phyloP scores from a whole-genome alignment of 108 stramenopile species.

The Nitzschia sp. region DNA sequence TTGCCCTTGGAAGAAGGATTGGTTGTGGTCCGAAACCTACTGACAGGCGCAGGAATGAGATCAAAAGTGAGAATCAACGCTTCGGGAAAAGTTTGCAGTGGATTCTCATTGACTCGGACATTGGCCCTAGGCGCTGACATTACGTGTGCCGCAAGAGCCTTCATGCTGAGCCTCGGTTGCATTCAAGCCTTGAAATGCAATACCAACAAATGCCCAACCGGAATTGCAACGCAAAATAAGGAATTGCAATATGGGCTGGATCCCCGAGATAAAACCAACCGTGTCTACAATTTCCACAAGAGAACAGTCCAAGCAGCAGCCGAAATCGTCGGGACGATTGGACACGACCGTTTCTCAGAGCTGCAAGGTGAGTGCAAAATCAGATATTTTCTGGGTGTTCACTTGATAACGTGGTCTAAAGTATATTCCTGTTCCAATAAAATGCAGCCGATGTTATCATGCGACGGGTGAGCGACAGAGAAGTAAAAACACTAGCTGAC shows the following conservation, averaged over 20 bases:
- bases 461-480: conserved; percentile 38
- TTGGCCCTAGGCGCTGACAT: conserved; percentile 85
- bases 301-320: conserved; percentile 68
- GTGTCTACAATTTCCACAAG: conserved; percentile 75
- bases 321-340: conserved; percentile 79
- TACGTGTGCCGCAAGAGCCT: conserved; percentile 77
- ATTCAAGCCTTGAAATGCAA: conserved; percentile 92
- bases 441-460: conserved; percentile 25
- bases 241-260: conserved; percentile 64
- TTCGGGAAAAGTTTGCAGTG: conserved; percentile 73
- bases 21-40: conserved; percentile 56
- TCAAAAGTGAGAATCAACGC: conserved; percentile 67
- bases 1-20: conserved; percentile 83
- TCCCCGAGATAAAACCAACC: conserved; percentile 49
- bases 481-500: conserved; percentile 43
- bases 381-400: too few species aligned
- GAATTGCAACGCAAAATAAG: conserved; percentile 78
- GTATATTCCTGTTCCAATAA: too few species aligned
- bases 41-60: conserved; percentile 74
- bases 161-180: conserved; percentile 83
- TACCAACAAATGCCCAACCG: conserved; percentile 89
- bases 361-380: conserved; percentile 33
- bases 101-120: conserved; percentile 69
- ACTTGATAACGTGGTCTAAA: too few species aligned
- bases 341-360: conserved; percentile 39